Evolutionary conservation across 1,139 yeast genomes (phyloP).

Genomic region (Candida mesenterica): DNA sequence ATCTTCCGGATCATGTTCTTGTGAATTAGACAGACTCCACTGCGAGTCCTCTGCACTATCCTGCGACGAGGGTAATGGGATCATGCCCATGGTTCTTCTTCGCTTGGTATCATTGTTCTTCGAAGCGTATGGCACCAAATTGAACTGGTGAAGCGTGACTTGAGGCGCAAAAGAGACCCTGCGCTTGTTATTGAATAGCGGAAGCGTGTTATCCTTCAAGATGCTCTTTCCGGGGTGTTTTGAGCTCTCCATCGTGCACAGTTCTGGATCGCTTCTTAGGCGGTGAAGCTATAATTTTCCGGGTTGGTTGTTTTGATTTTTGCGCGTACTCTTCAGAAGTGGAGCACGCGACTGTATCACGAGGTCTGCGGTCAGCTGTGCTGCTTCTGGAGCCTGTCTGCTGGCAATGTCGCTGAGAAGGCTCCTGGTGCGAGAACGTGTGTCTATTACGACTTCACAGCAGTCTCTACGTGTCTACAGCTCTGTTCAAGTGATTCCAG

Average conservation of each 20-base stretch:
- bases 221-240: slow-evolving; percentile 21
- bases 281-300: neutral
- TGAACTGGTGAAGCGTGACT: slow-evolving; percentile 68
- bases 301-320: too few relatives aligned
- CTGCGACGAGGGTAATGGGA: slow-evolving; percentile 6
- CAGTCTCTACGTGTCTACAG: neutral
- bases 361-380: too few relatives aligned
- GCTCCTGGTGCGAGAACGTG: too few relatives aligned
- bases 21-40: neutral
- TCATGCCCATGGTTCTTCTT: slow-evolving; percentile 15
- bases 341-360: too few relatives aligned
- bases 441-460: too few relatives aligned
- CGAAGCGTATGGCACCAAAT: slow-evolving; percentile 35
- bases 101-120: slow-evolving; percentile 13
- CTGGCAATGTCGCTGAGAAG: too few relatives aligned
- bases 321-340: neutral
- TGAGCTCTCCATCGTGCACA: slow-evolving; percentile 9
- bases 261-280: neutral
- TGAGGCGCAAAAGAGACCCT: slow-evolving; percentile 78
- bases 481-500: neutral
- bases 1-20: slow-evolving; percentile 2
- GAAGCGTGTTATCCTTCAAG: slow-evolving; percentile 27
- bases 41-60: slow-evolving; percentile 1
- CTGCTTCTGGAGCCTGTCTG: too few relatives aligned
- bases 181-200: slow-evolving; percentile 30